A percentile compares a stretch with the other conserved stretches of the same genome.
Evolutionary conservation across 164 flowering plant species (phyloP).

Genomic region (Santalum album): DNA sequence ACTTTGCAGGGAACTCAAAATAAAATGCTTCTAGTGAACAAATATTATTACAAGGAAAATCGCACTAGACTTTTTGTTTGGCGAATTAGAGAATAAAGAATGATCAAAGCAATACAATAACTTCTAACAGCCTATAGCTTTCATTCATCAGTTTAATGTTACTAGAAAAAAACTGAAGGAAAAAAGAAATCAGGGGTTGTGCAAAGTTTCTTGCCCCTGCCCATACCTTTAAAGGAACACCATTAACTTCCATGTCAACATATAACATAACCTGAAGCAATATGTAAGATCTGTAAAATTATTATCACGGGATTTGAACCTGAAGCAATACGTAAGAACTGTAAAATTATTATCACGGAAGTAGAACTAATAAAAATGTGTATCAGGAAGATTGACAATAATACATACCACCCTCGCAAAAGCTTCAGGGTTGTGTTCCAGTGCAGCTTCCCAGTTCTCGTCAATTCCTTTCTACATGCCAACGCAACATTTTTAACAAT

Average conservation of each 20-base stretch:
- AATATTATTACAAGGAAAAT: too few relatives aligned
- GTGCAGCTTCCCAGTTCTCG: constrained; percentile 96
- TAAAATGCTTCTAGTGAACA: too few relatives aligned
- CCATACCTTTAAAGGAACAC: constrained; percentile 82
- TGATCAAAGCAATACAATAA: background rate
- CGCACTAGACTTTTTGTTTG: too few relatives aligned
- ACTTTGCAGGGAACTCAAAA: too few relatives aligned
- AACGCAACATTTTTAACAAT: background rate
- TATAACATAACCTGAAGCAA: constrained; percentile 82
- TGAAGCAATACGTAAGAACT: constrained; percentile 6
- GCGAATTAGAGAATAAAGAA: background rate
- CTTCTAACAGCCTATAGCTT: background rate
- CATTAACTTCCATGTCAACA: constrained; percentile 99
- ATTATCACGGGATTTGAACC: background rate
- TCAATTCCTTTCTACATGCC: constrained; percentile 88
- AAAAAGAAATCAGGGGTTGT: background rate
- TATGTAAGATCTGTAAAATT: background rate
- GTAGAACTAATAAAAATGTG: background rate
- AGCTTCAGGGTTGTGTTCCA: constrained; percentile 94
- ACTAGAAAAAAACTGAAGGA: background rate
- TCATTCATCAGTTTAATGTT: background rate
- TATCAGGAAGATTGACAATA: constrained; percentile 2
- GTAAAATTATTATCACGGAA: background rate
- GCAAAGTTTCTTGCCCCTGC: background rate
- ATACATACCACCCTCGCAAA: constrained; percentile 91